Evolutionary conservation across 306 rosid species (phyloP).

Genomic region (Canavalia gladiata): DNA sequence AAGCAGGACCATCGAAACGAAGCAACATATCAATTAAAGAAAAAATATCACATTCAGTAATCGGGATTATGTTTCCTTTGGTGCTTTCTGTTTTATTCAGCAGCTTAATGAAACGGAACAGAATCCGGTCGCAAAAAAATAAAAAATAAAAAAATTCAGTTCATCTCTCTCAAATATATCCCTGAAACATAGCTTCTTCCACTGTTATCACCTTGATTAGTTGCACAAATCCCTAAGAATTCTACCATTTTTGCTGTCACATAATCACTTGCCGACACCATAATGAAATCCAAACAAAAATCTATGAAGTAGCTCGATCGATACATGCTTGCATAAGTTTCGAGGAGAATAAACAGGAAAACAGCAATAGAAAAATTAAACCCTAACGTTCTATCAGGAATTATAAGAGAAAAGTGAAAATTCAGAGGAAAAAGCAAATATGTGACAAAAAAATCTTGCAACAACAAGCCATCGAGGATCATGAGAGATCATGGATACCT

Average conservation of each 20-base stretch:
- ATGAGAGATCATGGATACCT: conserved; percentile 15
- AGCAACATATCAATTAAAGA: background rate
- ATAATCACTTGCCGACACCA: background rate
- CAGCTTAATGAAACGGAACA: background rate
- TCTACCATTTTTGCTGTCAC: background rate
- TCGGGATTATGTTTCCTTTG: background rate
- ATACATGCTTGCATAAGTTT: background rate
- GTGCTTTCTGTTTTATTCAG: background rate
- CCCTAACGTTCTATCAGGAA: background rate
- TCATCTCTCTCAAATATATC: background rate
- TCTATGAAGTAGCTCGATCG: background rate
- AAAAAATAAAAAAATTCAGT: background rate
- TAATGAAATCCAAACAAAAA: background rate
- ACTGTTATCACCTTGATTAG: background rate
- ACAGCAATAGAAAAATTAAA: background rate
- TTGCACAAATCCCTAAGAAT: conserved; percentile 6
- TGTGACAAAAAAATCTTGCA: background rate
- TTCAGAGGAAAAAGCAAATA: background rate
- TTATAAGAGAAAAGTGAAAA: background rate
- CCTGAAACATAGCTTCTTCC: conserved; percentile 7
- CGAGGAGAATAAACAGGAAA: background rate
- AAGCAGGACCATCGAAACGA: conserved; percentile 11
- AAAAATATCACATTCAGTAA: background rate
- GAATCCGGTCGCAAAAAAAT: background rate
- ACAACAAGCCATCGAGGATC: background rate